Base-by-base conservation (phyloP, 164 flowering plant species). In the Santalum album region DNA sequence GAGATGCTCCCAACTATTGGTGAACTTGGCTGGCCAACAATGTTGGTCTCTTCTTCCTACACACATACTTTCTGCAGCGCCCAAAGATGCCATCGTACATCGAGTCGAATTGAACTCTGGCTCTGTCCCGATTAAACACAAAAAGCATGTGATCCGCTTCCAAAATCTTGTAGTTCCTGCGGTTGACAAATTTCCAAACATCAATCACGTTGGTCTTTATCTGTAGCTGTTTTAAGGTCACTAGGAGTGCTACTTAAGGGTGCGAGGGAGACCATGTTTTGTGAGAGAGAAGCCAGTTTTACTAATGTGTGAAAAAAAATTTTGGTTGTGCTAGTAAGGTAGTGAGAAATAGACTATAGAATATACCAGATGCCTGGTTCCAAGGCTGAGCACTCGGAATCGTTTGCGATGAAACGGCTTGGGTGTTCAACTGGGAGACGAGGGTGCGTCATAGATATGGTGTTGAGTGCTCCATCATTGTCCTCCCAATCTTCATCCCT, bases 401-500 rank as follows among this genome's bases (percentile, higher is more conserved):
- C 92, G 34, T 81, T 69, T 27, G 54, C 68, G 14, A 94, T 80
- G 20, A 73, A 70, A n/a, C 44, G 76, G 62, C 72, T 81, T 9
- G 95, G 96, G 18, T 94, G 99, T 62, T 94, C 99, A 34, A 75
- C 49, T 19, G 99, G 99, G 36, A 84, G 55, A 49, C 87, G 81
- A 49, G 99, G 99, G 67, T 90, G 88, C 25, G 96, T 90, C 97
- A 87, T 94, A 39, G 99, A 90, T 64, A 86, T 68, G 18, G 95
- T 90, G 75, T 94, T 90, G 36, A 94, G 74, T 7, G 97, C 99
- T 59, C 99, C 97, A 64, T 94, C 99, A 63, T 94, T 94, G 68
- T 90, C 99, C 62, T 79, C 78, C 99, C 99, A 94, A 66, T 94
- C 96, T 66, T 81, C 94, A 67, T 94, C 97, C 78, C 99, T 94